These are phyloP conservation scores for Lachancea mirantina DNA, from an alignment of 805 yeast species.

Conservation along the genomic window DNA sequence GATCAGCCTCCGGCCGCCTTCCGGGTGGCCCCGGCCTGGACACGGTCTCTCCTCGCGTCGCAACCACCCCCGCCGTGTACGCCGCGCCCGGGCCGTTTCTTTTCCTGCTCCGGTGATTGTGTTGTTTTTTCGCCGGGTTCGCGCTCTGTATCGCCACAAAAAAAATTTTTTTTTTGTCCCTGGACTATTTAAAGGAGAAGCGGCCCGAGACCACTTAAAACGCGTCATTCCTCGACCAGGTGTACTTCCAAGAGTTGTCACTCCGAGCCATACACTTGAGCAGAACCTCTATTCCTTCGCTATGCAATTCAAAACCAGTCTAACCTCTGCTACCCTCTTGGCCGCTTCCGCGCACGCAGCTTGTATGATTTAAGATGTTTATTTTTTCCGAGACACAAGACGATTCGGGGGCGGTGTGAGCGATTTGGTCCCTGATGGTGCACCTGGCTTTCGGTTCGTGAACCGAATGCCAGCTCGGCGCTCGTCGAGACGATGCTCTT, in stretches of 20 bases:
- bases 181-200: neutral
- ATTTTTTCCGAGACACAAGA: too few species aligned
- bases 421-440: too few species aligned
- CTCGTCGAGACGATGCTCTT: too few species aligned
- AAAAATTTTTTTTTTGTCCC: constrained; percentile 1
- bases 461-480: too few species aligned
- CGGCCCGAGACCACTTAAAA: neutral
- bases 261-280: neutral
- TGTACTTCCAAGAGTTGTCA: neutral
- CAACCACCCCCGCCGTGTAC: neutral
- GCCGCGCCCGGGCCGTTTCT: neutral
- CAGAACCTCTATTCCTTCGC: constrained; percentile 6
- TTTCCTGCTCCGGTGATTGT: neutral
- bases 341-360: constrained; percentile 11
- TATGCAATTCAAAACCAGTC: constrained; percentile 12
- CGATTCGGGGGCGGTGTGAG: too few species aligned
- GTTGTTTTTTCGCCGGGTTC: too few species aligned
- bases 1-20: neutral
- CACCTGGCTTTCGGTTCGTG: too few species aligned
- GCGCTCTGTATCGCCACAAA: too few species aligned
- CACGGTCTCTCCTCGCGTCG: neutral
- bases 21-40: neutral
- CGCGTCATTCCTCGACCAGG: neutral
- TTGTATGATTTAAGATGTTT: too few species aligned
- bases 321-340: constrained; percentile 9